Conservation (phyloP, 2,329 filamentous ascomycete genomes). For the Macrophomina phaseolina region DNA sequence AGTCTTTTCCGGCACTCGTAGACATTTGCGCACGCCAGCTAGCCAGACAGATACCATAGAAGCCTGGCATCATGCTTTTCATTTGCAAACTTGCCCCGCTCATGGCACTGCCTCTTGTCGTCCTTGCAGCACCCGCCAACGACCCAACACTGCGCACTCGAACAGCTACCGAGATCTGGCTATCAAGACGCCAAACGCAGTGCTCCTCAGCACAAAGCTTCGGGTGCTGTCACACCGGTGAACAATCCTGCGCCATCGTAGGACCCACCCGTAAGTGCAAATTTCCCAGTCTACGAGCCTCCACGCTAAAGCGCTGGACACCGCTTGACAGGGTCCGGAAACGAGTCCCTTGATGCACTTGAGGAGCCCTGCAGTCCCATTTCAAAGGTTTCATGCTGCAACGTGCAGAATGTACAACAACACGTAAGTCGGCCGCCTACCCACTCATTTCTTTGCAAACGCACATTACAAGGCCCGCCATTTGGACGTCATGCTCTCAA, state of each 20-base stretch:
- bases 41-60: no score
- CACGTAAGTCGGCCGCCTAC: not conserved
- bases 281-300: not conserved
- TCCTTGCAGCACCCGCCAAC: not conserved
- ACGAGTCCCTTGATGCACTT: not conserved
- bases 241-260: not conserved
- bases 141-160: not conserved
- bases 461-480: not conserved
- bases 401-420: not conserved
- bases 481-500: no score
- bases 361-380: not conserved
- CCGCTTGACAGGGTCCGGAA: not conserved
- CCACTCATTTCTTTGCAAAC: not conserved
- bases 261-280: not conserved
- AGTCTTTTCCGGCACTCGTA: no score
- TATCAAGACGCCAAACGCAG: not conserved
- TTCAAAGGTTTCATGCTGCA: not conserved
- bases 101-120: not conserved
- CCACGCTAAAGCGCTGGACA: not conserved
- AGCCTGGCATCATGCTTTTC: not conserved
- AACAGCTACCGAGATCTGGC: not conserved
- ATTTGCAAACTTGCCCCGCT: not conserved
- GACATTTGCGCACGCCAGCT: no score
- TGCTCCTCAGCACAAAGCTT: not conserved
- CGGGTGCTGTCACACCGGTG: not conserved